These are phyloP conservation scores for Dispira parvispora DNA, from an alignment of 192 early-diverging fungal species.

Conservation along the genomic window DNA sequence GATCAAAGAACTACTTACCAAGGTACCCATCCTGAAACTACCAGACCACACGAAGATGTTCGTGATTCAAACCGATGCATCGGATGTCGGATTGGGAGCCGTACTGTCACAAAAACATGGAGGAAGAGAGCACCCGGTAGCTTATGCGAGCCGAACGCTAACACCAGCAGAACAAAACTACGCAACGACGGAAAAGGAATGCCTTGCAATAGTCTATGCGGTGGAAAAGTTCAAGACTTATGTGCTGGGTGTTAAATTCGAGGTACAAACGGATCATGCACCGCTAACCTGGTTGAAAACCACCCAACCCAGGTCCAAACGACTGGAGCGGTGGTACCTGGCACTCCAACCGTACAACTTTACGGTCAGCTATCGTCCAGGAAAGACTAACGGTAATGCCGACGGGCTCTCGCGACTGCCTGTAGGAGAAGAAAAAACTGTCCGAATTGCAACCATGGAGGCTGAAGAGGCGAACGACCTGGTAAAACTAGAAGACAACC, in stretches of 20 bases:
- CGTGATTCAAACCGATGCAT: not conserved
- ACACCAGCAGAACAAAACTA: not conserved
- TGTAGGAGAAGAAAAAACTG: no score
- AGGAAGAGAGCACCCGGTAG: not conserved
- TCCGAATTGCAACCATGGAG: not conserved
- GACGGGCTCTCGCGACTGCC: not conserved
- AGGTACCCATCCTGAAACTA: no score
- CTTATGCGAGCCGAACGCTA: not conserved
- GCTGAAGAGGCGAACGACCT: not conserved
- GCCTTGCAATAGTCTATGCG: slow-evolving; percentile 9
- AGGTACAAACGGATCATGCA: slow-evolving; percentile 8
- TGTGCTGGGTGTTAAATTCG: slow-evolving; percentile 3
- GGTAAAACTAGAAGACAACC: not conserved
- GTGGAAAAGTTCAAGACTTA: slow-evolving; percentile 11
- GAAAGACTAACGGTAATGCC: not conserved
- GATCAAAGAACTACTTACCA: no score
- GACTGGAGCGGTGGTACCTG: slow-evolving; percentile 1
- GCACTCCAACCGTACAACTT: not conserved
- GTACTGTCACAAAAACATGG: slow-evolving; percentile 1
- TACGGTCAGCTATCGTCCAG: not conserved
- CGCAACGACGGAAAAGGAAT: not conserved
- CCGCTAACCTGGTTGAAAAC: not conserved
- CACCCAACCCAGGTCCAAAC: not conserved
- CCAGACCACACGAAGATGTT: slow-evolving; percentile 10
- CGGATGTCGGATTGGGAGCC: not conserved